Base-by-base conservation (phyloP, 768 basidiomycete species). In the Boletus reticulatus region DNA sequence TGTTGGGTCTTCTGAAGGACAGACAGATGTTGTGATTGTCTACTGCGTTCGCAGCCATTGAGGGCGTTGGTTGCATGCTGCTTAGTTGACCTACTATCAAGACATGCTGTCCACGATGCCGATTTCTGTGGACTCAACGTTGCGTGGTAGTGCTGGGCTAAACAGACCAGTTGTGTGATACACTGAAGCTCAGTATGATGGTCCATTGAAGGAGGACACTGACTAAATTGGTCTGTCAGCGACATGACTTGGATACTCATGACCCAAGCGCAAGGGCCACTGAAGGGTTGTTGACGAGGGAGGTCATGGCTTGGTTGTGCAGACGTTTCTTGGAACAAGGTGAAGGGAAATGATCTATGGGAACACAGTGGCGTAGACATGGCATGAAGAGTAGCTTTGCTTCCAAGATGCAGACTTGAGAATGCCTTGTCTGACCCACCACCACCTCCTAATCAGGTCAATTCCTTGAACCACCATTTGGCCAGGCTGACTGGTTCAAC, bases 1-100 rank as follows among this genome's bases (percentile, higher is more conserved):
- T 98, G 97, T 62, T 78, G 82, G 6, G 94, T 97, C 43, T 71
- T 73, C 1, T 95, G 96, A 44, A 98, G 73, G 22, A 74, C 73
- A 37, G 74, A 65, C 3, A 3, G 22, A 22, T 46, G 17, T 7
- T 20, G 6, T 48, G 43, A n/a, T 43, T 53, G 6, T 50, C 44
- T 4, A 65, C 53, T n/a, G 20, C 53, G 13, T 58, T 55, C 6
- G 48, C 17, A 13, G 60, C 57, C 52, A 67, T 62, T 58, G 3
- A 67, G 34, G 27, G 62, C 59, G 36, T 59, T 51, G 3, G 53
- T 51, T 43, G 62, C 59, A 24, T 60, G 69, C 41, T 48, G 69
- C 50, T 67, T 69, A 9, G 48, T 4, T 24, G 67, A 55, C 22
- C 17, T 56, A 17, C n/a, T 17, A 31, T 58, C 59, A 22, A 50